These are phyloP conservation scores for Bipolaris bicolor DNA, from an alignment of 2,329 filamentous ascomycete genomes.

Conservation along the genomic window DNA sequence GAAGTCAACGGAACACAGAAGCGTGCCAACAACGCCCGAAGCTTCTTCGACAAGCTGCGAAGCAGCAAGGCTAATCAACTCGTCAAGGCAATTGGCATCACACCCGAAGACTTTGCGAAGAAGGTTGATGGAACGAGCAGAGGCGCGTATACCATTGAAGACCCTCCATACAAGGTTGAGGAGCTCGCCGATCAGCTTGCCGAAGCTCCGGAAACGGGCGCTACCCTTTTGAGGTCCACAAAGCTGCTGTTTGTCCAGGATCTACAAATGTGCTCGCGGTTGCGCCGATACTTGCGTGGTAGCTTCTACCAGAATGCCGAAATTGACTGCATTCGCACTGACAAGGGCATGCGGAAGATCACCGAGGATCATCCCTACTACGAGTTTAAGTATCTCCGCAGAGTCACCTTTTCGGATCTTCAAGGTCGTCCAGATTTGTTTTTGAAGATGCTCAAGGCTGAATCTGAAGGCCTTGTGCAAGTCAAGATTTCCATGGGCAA, in stretches of 20 bases:
- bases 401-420: constrained; percentile 83
- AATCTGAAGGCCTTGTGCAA: constrained; percentile 90
- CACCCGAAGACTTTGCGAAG: constrained; percentile 83
- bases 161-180: constrained; percentile 78
- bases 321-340: constrained; percentile 87
- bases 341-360: constrained; percentile 91
- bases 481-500: constrained; percentile 80
- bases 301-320: constrained; percentile 83
- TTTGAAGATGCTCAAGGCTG: constrained; percentile 95
- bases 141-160: constrained; percentile 71
- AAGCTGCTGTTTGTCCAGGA: constrained; percentile 92
- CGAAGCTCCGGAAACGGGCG: constrained; percentile 62
- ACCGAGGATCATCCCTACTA: constrained; percentile 96
- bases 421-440: constrained; percentile 86
- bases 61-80: constrained; percentile 79
- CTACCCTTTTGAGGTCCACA: constrained; percentile 77
- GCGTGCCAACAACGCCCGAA: constrained; percentile 81
- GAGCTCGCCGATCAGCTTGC: constrained; percentile 81
- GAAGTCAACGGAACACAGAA: constrained; percentile 72
- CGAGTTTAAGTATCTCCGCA: constrained; percentile 94
- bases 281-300: constrained; percentile 84
- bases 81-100: constrained; percentile 88
- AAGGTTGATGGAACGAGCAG: constrained; percentile 81
- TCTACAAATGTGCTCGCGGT: constrained; percentile 81
- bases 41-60: constrained; percentile 82